A percentile compares a stretch with the other conserved stretches of the same genome.
phyloP scores from a whole-genome alignment of 2,329 filamentous ascomycete species.

The Paradendryphiella salina region DNA sequence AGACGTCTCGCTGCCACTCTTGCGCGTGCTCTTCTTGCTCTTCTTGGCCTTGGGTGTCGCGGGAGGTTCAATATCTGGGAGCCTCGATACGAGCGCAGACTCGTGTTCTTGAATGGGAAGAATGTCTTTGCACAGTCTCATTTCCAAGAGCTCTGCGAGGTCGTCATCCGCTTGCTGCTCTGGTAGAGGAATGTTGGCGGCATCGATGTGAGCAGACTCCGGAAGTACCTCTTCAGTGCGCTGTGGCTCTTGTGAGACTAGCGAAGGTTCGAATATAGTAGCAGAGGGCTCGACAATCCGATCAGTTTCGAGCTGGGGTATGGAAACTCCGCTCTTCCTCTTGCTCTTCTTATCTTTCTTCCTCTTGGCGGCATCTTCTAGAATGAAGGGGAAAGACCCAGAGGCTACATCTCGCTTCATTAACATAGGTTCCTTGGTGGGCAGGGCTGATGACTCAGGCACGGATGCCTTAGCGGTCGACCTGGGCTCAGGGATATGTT shows the following conservation, averaged over 20 bases:
- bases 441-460: not conserved
- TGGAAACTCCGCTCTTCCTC: slow-evolving; percentile 20
- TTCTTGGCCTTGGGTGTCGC: slow-evolving; percentile 10
- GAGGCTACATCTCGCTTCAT: not conserved
- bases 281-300: not conserved
- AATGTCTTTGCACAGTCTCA: not conserved
- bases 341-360: slow-evolving; percentile 33
- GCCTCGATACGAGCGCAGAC: not conserved
- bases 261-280: not conserved
- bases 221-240: not conserved
- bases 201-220: not conserved
- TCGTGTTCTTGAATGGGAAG: not conserved
- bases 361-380: slow-evolving; percentile 19
- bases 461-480: not conserved
- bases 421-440: not conserved
- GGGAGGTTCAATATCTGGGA: not conserved
- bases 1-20: slow-evolving; percentile 6
- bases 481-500: not conserved
- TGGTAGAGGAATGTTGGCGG: slow-evolving; percentile 2
- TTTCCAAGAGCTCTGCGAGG: not conserved
- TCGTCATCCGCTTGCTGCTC: not conserved
- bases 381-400: not conserved
- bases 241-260: not conserved
- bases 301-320: slow-evolving; percentile 8
- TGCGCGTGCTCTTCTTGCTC: slow-evolving; percentile 11